Evolutionary conservation across 768 basidiomycete genomes (phyloP).

Genomic region (Tulasnella sp.): DNA sequence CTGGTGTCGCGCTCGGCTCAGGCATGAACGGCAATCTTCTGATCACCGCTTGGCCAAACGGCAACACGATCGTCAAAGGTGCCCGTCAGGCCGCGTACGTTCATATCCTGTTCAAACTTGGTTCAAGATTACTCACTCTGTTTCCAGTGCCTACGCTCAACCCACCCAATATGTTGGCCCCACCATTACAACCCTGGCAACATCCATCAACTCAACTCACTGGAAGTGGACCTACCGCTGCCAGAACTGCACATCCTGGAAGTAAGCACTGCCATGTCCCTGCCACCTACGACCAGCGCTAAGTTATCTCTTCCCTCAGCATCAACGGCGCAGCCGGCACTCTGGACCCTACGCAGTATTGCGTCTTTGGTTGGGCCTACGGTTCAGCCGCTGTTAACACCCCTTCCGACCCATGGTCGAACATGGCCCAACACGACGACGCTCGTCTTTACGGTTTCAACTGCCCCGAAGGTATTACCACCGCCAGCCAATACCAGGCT

Average conservation of each 20-base stretch:
- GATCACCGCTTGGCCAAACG: slow-evolving; percentile 55
- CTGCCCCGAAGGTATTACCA: background rate
- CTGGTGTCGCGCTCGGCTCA: slow-evolving; percentile 47
- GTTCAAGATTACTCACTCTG: background rate
- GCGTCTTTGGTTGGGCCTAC: slow-evolving; percentile 18
- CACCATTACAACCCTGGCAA: slow-evolving; percentile 43
- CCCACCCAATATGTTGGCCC: slow-evolving; percentile 47
- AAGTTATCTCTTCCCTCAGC: background rate
- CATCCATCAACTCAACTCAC: slow-evolving; percentile 41
- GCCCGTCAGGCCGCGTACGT: slow-evolving; percentile 50
- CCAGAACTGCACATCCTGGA: slow-evolving; percentile 47
- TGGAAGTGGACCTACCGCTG: slow-evolving; percentile 65
- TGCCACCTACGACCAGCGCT: background rate
- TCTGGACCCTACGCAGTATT: background rate
- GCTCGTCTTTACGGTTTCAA: slow-evolving; percentile 24
- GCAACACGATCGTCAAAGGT: slow-evolving; percentile 42
- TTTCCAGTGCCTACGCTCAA: slow-evolving; percentile 42
- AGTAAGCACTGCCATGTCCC: background rate
- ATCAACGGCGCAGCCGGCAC: slow-evolving; percentile 10
- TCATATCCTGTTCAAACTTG: background rate
- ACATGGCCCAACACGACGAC: slow-evolving; percentile 53
- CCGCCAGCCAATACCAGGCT: slow-evolving; percentile 36
- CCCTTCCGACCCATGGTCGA: slow-evolving; percentile 42
- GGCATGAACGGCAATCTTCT: slow-evolving; percentile 51
- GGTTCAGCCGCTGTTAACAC: slow-evolving; percentile 34